These are phyloP conservation scores for Meira miltonrushii DNA, from an alignment of 1,284 basidiomycete genomes.

Conservation along the genomic window DNA sequence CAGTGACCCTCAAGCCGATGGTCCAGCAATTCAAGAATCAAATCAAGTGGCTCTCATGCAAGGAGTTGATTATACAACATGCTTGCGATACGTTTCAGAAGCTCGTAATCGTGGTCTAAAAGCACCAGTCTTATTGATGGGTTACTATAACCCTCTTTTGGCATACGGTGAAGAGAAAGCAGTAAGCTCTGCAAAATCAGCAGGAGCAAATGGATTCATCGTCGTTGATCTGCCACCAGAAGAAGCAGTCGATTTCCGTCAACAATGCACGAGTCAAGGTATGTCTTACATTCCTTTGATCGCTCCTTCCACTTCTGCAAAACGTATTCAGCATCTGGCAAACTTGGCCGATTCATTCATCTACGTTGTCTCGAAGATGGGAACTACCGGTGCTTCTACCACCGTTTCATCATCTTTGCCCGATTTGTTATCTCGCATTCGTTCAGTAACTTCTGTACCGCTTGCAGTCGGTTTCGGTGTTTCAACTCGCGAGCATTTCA, in stretches of 20 bases:
- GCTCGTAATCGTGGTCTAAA: constrained; percentile 76
- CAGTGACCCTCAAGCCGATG: constrained; percentile 91
- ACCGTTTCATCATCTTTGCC: constrained; percentile 56
- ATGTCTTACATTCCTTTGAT: constrained; percentile 95
- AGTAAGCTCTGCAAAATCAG: constrained; percentile 76
- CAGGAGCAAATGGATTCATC: constrained; percentile 95
- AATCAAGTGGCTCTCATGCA: constrained; percentile 65
- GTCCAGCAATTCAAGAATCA: constrained; percentile 78
- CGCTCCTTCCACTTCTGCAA: constrained; percentile 82
- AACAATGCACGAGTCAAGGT: constrained; percentile 74
- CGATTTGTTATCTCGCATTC: constrained; percentile 50
- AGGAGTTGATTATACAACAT: constrained; percentile 41
- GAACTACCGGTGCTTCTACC: constrained; percentile 86
- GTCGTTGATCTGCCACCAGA: constrained; percentile 96
- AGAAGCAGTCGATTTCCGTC: constrained; percentile 83
- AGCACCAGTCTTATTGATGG: constrained; percentile 83
- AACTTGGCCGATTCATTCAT: constrained; percentile 95
- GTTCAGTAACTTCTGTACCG: constrained; percentile 63
- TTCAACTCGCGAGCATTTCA: constrained; percentile 83
- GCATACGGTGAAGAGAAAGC: constrained; percentile 92
- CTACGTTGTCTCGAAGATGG: constrained; percentile 84
- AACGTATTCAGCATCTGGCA: constrained; percentile 82
- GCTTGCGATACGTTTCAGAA: constrained; percentile 71
- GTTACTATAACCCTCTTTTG: constrained; percentile 72
- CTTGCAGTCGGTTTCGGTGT: constrained; percentile 96